Evolutionary conservation across 805 yeast genomes (phyloP), one percentile per base, ranked within the genome.

Genomic region (Candida sakaeoensis): DNA sequence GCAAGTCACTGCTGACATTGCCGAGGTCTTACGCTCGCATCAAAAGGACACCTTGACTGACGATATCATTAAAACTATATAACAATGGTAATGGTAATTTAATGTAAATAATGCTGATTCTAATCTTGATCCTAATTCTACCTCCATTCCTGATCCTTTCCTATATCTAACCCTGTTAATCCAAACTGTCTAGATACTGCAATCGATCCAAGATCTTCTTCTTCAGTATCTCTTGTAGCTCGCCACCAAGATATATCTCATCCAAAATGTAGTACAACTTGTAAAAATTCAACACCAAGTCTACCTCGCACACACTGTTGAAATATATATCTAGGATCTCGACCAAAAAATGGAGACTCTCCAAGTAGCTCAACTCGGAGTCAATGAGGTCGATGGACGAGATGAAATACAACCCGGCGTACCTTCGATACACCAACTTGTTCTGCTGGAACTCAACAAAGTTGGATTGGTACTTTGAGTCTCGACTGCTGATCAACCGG

Each of bases 341-440:
- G 14, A 91, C 97, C 46, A 91, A 77, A 39, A 90, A 67, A 55
- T 91, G 98, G 27, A 91, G 79, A 19, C 85, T 79, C 45, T 93
- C 95, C 37, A 93, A 65, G 52, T 84, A 85, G 39, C 81, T 77
- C 43, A 93, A 73, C 54, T 89, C 97, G 53, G 85, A 87, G 55
- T 89, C 97, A 8, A 65, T 62, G n/a, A 74, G 56, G 49, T 86
- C 96, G 7, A 90, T 77, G 37, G 95, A 85, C 44, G 85, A 74
- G n/a, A 89, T 79, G 57, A 93, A 89, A 59, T 80, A 91, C 9
- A 91, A 65, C 5, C 98, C 98, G 3, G 96, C 97, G 55, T 91
- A 91, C 42, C 97, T 66, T 47, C 95, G 70, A 57, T 90, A 90
- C 0, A 91, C 89, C 37, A 93, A 65, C 55, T 85, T 85, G 41